Evolutionary conservation across 805 yeast species (phyloP).

Genomic region (Candida awuae): DNA sequence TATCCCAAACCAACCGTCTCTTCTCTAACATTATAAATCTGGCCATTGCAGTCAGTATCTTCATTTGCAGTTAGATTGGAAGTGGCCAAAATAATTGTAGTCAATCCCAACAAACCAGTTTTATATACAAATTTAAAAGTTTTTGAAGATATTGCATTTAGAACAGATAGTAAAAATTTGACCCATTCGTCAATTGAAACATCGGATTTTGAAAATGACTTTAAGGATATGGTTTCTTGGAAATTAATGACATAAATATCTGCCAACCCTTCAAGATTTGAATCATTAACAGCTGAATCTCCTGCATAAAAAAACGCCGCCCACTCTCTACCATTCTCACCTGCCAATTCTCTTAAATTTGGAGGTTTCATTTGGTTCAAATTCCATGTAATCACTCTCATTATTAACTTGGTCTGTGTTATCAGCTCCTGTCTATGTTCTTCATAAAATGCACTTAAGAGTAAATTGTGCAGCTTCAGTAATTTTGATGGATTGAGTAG

Average conservation of each 20-base stretch:
- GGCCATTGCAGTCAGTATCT: constrained; percentile 20
- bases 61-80: constrained; percentile 12
- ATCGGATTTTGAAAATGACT: constrained; percentile 33
- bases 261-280: constrained; percentile 8
- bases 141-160: constrained; percentile 15
- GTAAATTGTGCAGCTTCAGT: constrained; percentile 16
- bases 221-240: constrained; percentile 45
- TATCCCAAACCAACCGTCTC: constrained; percentile 50
- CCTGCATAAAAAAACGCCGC: constrained; percentile 10
- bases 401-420: constrained; percentile 2
- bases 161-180: constrained; percentile 16
- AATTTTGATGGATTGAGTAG: constrained; percentile 24
- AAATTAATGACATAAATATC: constrained; percentile 38
- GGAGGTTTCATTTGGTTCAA: constrained; percentile 23
- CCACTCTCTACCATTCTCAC: constrained; percentile 9
- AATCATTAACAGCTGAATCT: constrained; percentile 1
- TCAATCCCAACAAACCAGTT: constrained; percentile 45
- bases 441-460: constrained; percentile 11
- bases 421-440: constrained; percentile 3
- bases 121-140: constrained; percentile 32
- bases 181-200: constrained; percentile 30
- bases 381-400: constrained; percentile 35
- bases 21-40: constrained; percentile 33
- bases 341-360: constrained; percentile 3
- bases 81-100: constrained; percentile 36